A percentile compares a stretch with the other conserved stretches of the same genome.
phyloP scores from a whole-genome alignment of 371 early-diverging fungal species.

The Apophysomyces ossiformis region DNA sequence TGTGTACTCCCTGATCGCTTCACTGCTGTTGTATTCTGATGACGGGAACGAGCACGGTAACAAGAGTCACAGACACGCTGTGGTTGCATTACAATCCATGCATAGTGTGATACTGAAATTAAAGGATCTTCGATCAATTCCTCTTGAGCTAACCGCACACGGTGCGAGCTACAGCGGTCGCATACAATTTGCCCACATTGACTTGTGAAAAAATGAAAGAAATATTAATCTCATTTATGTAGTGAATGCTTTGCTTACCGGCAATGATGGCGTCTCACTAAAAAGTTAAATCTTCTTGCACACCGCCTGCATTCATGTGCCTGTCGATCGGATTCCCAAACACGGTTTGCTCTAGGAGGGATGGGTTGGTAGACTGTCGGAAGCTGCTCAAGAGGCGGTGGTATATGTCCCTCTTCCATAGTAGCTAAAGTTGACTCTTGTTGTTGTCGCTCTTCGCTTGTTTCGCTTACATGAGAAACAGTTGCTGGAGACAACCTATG shows the following conservation, averaged over 20 bases:
- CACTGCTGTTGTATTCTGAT: conserved; percentile 25
- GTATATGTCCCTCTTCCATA: background rate
- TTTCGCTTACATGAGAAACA: background rate
- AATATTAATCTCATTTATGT: background rate
- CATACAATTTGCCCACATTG: conserved; percentile 81
- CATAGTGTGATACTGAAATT: conserved; percentile 43
- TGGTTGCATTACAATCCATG: conserved; percentile 41
- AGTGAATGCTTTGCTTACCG: conserved; percentile 20
- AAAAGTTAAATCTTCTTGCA: conserved; percentile 62
- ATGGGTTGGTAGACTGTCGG: conserved; percentile 12
- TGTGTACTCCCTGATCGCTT: conserved; percentile 51
- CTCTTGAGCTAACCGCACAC: conserved; percentile 50
- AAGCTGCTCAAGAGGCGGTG: background rate
- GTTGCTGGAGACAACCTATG: background rate
- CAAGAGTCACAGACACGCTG: conserved; percentile 58
- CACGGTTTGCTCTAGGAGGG: conserved; percentile 13
- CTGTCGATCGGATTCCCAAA: conserved; percentile 78
- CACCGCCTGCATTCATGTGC: conserved; percentile 69
- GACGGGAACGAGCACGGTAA: conserved; percentile 15
- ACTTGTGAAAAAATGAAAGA: conserved; percentile 18
- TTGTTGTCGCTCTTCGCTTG: background rate
- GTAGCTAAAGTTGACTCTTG: background rate
- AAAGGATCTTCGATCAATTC: conserved; percentile 52
- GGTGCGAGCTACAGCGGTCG: conserved; percentile 67
- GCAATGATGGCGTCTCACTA: conserved; percentile 81